A percentile compares a stretch with the other conserved stretches of the same genome.
Evolutionary conservation across 192 early-diverging fungal species (phyloP).

Genomic region (Backusella sp.): DNA sequence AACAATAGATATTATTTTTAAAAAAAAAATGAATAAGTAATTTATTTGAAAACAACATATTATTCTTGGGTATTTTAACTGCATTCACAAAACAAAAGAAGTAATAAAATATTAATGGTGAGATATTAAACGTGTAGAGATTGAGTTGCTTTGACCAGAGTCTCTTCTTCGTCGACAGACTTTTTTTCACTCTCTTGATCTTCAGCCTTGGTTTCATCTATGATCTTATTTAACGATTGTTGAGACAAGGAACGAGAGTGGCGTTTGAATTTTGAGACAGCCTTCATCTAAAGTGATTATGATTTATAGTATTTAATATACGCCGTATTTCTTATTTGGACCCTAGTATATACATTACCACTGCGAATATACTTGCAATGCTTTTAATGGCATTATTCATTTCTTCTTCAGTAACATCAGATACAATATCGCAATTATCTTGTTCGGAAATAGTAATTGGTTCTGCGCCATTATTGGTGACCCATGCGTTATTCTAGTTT

Average conservation of each 20-base stretch:
- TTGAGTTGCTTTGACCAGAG: neutral
- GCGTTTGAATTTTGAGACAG: constrained; percentile 49
- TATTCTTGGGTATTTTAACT: constrained; percentile 3
- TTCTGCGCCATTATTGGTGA: constrained; percentile 65
- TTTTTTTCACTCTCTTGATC: constrained; percentile 6
- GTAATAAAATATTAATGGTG: neutral
- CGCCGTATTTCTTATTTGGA: neutral
- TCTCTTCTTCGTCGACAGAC: neutral
- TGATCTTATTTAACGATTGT: constrained; percentile 24
- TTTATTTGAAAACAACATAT: neutral
- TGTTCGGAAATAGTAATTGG: constrained; percentile 67
- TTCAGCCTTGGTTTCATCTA: constrained; percentile 11
- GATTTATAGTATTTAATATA: neutral
- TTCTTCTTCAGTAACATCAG: constrained; percentile 87
- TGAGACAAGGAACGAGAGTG: constrained; percentile 40
- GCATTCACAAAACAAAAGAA: neutral
- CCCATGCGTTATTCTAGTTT: constrained; percentile 72
- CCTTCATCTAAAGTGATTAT: constrained; percentile 40
- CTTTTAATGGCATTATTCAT: constrained; percentile 71
- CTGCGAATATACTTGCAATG: constrained; percentile 58
- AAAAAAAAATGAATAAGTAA: neutral
- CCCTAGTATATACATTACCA: constrained; percentile 45
- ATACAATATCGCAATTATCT: constrained; percentile 72
- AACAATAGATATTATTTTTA: neutral
- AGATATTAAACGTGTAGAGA: neutral